phyloP scores from a whole-genome alignment of 2,329 filamentous ascomycete species.

The Aspergillus fumigatiaffinis region DNA sequence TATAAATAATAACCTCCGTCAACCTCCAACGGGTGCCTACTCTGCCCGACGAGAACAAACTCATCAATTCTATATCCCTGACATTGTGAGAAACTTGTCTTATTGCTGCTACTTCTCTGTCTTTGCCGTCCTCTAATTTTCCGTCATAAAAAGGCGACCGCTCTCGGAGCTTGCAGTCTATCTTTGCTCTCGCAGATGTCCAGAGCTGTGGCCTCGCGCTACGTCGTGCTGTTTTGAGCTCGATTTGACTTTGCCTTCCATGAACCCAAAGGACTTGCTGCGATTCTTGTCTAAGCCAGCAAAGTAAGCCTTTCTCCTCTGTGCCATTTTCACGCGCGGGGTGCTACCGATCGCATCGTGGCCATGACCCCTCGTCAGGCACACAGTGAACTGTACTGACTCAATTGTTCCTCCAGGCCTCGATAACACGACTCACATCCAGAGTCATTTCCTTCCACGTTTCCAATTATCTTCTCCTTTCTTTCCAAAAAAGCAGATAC shows the following conservation, averaged over 20 bases:
- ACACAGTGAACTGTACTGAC: constrained; percentile 10
- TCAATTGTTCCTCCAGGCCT: constrained; percentile 46
- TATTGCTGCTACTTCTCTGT: neutral
- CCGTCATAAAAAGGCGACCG: neutral
- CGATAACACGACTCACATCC: constrained; percentile 54
- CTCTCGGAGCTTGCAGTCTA: constrained; percentile 4
- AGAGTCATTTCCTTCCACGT: constrained; percentile 16
- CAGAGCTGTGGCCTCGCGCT: constrained; percentile 30
- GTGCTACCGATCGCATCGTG: neutral
- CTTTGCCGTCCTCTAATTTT: neutral
- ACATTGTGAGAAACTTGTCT: neutral
- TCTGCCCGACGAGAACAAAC: neutral
- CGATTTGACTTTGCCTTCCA: constrained; percentile 55
- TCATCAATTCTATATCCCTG: neutral
- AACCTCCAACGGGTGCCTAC: neutral
- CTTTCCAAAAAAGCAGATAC: constrained; percentile 49
- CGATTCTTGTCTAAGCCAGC: constrained; percentile 92
- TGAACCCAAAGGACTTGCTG: constrained; percentile 86
- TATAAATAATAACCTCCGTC: neutral
- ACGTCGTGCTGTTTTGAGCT: constrained; percentile 31
- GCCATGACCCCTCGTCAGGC: neutral
- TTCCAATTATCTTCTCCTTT: constrained; percentile 14
- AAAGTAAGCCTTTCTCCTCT: constrained; percentile 61
- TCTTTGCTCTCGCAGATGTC: constrained; percentile 27
- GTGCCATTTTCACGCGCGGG: neutral